Conservation (phyloP, 441 rosid genomes). For the Erodium texanum region DNA sequence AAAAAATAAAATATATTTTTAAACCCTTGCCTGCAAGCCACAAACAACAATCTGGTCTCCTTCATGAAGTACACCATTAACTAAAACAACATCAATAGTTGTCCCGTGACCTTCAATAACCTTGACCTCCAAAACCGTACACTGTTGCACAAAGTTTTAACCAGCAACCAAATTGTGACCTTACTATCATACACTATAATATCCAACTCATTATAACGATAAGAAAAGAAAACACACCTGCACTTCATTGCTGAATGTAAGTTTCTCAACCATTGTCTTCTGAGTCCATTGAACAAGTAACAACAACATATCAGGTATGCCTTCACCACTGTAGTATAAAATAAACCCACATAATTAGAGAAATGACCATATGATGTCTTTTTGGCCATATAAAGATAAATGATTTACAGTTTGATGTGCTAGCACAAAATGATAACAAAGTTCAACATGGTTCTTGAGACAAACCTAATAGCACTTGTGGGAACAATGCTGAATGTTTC, state of each 20-base stretch:
- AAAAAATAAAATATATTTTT: background rate
- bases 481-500: conserved; percentile 85
- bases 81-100: conserved; percentile 88
- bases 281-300: conserved; percentile 87
- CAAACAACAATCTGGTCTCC: conserved; percentile 96
- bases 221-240: conserved; percentile 39
- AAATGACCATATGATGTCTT: conserved; percentile 2
- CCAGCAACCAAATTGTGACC: conserved; percentile 20
- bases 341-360: conserved; percentile 7
- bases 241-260: conserved; percentile 71
- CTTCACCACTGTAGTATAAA: conserved; percentile 65
- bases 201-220: conserved; percentile 6
- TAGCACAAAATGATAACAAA: background rate
- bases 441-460: conserved; percentile 6
- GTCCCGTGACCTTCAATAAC: conserved; percentile 92
- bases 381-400: background rate
- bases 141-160: conserved; percentile 38
- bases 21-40: conserved; percentile 77
- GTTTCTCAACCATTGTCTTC: conserved; percentile 91
- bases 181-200: conserved; percentile 12
- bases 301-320: conserved; percentile 77
- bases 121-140: conserved; percentile 93
- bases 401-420: background rate
- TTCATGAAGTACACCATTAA: conserved; percentile 87
- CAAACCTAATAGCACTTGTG: conserved; percentile 82